These are phyloP conservation scores for Acarospora socialis DNA, from an alignment of 2,329 filamentous ascomycete species.

Conservation along the genomic window DNA sequence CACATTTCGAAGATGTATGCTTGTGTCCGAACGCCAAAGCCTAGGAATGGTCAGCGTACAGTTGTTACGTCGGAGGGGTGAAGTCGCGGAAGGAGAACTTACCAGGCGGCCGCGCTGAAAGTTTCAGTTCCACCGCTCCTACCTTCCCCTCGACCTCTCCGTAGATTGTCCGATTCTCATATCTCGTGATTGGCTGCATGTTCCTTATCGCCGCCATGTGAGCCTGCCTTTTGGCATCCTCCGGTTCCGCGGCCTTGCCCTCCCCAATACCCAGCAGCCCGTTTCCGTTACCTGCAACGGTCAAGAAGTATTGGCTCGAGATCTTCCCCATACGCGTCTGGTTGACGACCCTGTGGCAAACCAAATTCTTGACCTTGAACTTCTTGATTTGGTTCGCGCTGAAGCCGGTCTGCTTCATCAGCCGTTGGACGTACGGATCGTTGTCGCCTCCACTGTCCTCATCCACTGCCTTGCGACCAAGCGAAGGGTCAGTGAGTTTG, in stretches of 20 bases:
- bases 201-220: constrained; percentile 72
- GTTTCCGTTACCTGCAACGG: constrained; percentile 73
- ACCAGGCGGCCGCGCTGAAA: constrained; percentile 81
- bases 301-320: constrained; percentile 56
- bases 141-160: constrained; percentile 74
- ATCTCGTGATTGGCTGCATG: constrained; percentile 82
- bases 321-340: constrained; percentile 97
- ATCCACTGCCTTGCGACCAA: constrained; percentile 17
- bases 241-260: constrained; percentile 66
- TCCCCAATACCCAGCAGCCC: constrained; percentile 80
- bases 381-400: constrained; percentile 30
- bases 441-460: constrained; percentile 15
- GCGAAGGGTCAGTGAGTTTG: constrained; percentile 25
- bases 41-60: constrained; percentile 31
- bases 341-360: constrained; percentile 63
- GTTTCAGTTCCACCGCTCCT: constrained; percentile 69
- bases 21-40: constrained; percentile 86
- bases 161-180: constrained; percentile 84
- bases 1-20: constrained; percentile 91
- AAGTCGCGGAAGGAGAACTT: constrained; percentile 23
- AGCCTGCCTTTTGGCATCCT: constrained; percentile 56
- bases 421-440: constrained; percentile 28
- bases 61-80: constrained; percentile 5
- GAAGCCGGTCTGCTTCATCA: constrained; percentile 45
- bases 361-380: constrained; percentile 57